Base-by-base conservation (phyloP, 805 yeast genomes). In the Scheffersomyces spartinae region DNA sequence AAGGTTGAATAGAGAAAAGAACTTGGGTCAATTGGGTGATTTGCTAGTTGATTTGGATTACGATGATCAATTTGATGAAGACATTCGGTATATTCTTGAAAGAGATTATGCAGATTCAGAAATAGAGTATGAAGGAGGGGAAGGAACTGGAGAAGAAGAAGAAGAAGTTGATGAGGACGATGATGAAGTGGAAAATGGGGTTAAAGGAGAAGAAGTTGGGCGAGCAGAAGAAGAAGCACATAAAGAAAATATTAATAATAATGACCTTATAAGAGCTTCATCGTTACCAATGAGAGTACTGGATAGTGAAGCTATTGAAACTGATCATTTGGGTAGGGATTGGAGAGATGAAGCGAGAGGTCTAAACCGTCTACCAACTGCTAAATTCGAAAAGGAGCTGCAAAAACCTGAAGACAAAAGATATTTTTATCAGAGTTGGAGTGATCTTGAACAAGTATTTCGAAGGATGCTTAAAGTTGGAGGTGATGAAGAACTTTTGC, bases 341-440 rank as follows among this genome's bases (percentile, higher is more conserved):
- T 56, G 63, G 63, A 34, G 61, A 26, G 63, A 56, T 29, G 30
- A 50, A 6, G 54, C 59, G n/a, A 41, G 63, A 21, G 62, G 55
- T 6, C 45, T 39, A 8, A 56, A 56, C 32, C n/a, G n/a, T n/a
- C n/a, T n/a, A n/a, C n/a, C n/a, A n/a, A n/a, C n/a, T n/a, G 36
- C 25, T 8, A 25, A 35, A 7, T 46, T 36, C 27, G 36, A 40
- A 8, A 31, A 28, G 2, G 33, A 39, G n/a, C n/a, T n/a, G n/a
- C n/a, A n/a, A n/a, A n/a, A n/a, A n/a, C n/a, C n/a, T n/a, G n/a
- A n/a, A n/a, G n/a, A n/a, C n/a, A n/a, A n/a, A n/a, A n/a, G n/a
- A n/a, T n/a, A n/a, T n/a, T n/a, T n/a, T n/a, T n/a, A n/a, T n/a
- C n/a, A n/a, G n/a, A n/a, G n/a, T n/a, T n/a, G 50, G 52, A 34